Conservation (phyloP, 106 monocot genomes). For the Dendrobium huoshanense region DNA sequence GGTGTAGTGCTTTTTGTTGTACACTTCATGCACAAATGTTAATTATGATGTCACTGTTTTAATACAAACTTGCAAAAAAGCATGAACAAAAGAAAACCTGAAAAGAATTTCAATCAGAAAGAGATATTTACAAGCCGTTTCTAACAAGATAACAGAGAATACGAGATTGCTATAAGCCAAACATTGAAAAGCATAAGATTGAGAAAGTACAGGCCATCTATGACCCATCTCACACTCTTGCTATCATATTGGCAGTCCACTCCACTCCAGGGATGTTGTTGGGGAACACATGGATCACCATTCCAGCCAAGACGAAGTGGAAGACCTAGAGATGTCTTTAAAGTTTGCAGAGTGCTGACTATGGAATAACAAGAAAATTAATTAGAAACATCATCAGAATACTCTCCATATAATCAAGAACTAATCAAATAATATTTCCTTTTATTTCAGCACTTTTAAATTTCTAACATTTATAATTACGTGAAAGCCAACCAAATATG, state of each 20-base stretch:
- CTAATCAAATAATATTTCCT: neutral
- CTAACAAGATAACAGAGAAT: neutral
- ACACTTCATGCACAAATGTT: neutral
- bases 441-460: too few relatives aligned
- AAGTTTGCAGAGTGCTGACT: conserved; percentile 65
- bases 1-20: neutral
- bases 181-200: conserved; percentile 29
- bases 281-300: conserved; percentile 98
- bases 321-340: conserved; percentile 71
- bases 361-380: conserved; percentile 8
- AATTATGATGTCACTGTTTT: neutral
- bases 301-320: conserved; percentile 98
- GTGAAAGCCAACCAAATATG: neutral
- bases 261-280: conserved; percentile 98
- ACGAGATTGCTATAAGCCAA: neutral
- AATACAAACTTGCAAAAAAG: neutral
- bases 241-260: conserved; percentile 85
- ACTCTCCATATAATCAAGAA: neutral
- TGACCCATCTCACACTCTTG: conserved; percentile 50
- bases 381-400: conserved; percentile 9
- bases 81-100: neutral
- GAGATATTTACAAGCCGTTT: neutral
- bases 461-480: neutral
- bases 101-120: neutral
- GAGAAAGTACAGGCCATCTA: conserved; percentile 86